Evolutionary conservation across 2,329 filamentous ascomycete species (phyloP).

Genomic region (Cladosporium halotolerans): DNA sequence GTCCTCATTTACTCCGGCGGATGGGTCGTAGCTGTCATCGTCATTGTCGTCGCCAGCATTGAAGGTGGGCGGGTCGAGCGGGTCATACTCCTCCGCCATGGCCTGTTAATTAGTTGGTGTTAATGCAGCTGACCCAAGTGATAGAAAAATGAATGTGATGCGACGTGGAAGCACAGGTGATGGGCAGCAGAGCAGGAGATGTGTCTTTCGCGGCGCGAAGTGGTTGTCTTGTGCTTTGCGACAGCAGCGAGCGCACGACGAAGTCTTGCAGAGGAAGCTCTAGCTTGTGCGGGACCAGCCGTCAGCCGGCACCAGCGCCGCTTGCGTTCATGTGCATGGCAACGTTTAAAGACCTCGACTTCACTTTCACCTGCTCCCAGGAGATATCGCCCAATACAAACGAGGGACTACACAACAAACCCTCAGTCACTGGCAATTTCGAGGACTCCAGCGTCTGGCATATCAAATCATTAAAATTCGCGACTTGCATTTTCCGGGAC

Average conservation of each 20-base stretch:
- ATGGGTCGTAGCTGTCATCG: constrained; percentile 36
- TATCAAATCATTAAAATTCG: background rate
- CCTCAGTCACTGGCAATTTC: background rate
- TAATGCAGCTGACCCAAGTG: background rate
- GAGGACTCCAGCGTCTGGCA: too few species aligned
- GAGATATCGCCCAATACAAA: background rate
- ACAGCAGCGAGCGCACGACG: background rate
- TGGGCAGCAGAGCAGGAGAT: background rate
- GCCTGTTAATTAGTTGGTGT: constrained; percentile 15
- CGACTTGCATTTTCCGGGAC: background rate
- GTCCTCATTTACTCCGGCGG: constrained; percentile 15
- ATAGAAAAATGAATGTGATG: background rate
- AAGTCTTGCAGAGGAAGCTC: too few species aligned
- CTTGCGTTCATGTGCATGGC: too few species aligned
- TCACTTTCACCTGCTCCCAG: background rate
- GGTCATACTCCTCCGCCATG: constrained; percentile 42
- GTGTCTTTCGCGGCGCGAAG: too few species aligned
- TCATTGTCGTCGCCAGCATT: constrained; percentile 28
- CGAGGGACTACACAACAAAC: background rate
- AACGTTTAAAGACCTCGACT: too few species aligned
- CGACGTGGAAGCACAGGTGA: background rate
- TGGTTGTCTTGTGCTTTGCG: constrained; percentile 1
- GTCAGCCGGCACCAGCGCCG: too few species aligned
- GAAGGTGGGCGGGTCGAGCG: constrained; percentile 20
- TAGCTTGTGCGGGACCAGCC: too few species aligned